Percentiles rank a stretch among this genome's conserved stretches.
phyloP scores from a whole-genome alignment of 1,284 basidiomycete genomes.

The Meira nashicola region DNA sequence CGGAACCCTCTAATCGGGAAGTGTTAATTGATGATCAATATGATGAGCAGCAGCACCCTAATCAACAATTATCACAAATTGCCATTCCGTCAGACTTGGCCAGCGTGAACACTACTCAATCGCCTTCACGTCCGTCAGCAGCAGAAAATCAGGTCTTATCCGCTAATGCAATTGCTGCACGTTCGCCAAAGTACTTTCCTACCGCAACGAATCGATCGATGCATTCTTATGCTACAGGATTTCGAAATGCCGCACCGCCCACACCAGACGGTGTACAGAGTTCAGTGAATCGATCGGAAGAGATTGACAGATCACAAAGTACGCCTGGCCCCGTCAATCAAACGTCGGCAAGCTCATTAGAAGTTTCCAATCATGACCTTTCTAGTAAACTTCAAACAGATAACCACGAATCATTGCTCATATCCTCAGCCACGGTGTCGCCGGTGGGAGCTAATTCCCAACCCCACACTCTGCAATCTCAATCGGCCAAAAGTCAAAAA shows the following conservation, averaged over 20 bases:
- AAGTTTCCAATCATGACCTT: background rate
- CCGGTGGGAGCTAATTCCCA: no score
- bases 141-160: slow-evolving; percentile 10
- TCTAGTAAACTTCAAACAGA: background rate
- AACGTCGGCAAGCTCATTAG: background rate
- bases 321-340: no score
- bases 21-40: background rate
- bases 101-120: background rate
- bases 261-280: background rate
- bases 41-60: background rate
- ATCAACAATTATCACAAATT: background rate
- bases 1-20: background rate
- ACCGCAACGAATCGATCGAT: slow-evolving; percentile 20
- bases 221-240: slow-evolving; percentile 24
- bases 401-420: background rate
- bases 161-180: slow-evolving; percentile 28
- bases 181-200: slow-evolving; percentile 39
- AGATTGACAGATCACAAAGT: no score
- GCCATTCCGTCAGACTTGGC: no score
- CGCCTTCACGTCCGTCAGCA: slow-evolving; percentile 1
- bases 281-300: no score
- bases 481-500: background rate
- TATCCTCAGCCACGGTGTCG: background rate
- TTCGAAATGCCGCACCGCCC: slow-evolving; percentile 4
- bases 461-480: no score